These are phyloP conservation scores for Avena insularis DNA, from an alignment of 176 grass and related monocot species.

Conservation along the genomic window DNA sequence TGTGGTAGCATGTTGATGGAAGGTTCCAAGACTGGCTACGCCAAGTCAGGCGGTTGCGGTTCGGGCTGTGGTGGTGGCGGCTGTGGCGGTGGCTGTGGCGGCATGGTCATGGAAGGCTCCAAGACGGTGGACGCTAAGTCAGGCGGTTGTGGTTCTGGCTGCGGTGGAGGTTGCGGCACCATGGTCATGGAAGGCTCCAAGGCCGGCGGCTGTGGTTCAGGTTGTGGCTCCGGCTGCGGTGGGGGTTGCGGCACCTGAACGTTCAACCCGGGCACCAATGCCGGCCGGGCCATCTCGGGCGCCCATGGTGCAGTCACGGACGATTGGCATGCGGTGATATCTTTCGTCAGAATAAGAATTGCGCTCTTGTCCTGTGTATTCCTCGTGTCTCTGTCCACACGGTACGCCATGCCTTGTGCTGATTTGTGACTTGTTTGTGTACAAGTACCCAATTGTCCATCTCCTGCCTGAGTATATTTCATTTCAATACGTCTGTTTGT, in stretches of 20 bases:
- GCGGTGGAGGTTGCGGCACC: constrained; percentile 10
- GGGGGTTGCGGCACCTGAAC: neutral
- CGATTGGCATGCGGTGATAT: neutral
- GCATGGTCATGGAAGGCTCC: neutral
- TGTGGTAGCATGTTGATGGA: neutral
- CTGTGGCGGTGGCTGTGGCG: neutral
- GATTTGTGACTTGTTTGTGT: neutral
- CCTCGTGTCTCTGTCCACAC: neutral
- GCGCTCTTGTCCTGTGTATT: neutral
- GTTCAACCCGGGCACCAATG: neutral
- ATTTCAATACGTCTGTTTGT: neutral
- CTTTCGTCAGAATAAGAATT: neutral
- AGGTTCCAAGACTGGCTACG: neutral
- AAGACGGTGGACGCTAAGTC: neutral
- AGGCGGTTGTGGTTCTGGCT: neutral
- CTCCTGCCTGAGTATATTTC: neutral
- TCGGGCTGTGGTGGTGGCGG: constrained; percentile 26
- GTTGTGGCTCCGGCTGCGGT: constrained; percentile 14
- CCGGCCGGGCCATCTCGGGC: neutral
- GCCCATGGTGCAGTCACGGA: neutral
- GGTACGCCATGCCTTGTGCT: neutral
- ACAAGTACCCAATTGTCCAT: neutral
- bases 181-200: neutral
- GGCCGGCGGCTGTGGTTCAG: constrained; percentile 16
- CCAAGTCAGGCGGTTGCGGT: constrained; percentile 25